Evolutionary conservation across 73 alveolate genomes (phyloP), one percentile per base, ranked within the genome.

Genomic region (Tetrahymena elliotti): DNA sequence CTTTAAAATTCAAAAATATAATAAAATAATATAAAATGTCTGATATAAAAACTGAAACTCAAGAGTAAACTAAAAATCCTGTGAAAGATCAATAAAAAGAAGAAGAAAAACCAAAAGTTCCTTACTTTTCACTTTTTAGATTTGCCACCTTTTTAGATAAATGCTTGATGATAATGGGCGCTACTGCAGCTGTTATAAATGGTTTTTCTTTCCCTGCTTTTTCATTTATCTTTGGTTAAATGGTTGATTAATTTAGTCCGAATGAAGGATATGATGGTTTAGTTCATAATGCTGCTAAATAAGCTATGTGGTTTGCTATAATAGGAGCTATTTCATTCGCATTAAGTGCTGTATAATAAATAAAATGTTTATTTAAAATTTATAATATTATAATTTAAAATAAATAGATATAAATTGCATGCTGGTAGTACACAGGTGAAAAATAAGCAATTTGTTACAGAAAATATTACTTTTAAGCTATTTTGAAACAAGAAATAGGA

Each of bases 351-450:
- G 92, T 93, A 36, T 53, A 93, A 15, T 82, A 54, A n/a, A 84
- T 20, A 11, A 53, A 33, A n/a, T 53, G 34, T 38, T 93, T 93
- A 16, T 68, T 93, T 6, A 93, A 34, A 13, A 0, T 31, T 68
- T 10, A 68, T 0, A 68, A 27, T 22, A 18, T 24, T 68, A 6
- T 18, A 68, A 27, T 7, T 24, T 27, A 40, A 40, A 40, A 10
- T 10, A 10, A 10, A 40, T 15, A 68, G 88, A 68, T 68, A 22
- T 68, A 68, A 68, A 68, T 93, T 12, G 88, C 96, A n/a, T 82
- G 94, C 0, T 93, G 96, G 96, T 52, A 52, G 96, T 82, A 82
- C 31, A n/a, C 96, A 18, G 96, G 96, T 36, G 96, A 93, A 93
- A 93, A 93, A 68, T 52, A 93, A 31, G 93, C 94, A 24, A 93